phyloP scores from a whole-genome alignment of 2,329 filamentous ascomycete species.

The Fusarium sp. region DNA sequence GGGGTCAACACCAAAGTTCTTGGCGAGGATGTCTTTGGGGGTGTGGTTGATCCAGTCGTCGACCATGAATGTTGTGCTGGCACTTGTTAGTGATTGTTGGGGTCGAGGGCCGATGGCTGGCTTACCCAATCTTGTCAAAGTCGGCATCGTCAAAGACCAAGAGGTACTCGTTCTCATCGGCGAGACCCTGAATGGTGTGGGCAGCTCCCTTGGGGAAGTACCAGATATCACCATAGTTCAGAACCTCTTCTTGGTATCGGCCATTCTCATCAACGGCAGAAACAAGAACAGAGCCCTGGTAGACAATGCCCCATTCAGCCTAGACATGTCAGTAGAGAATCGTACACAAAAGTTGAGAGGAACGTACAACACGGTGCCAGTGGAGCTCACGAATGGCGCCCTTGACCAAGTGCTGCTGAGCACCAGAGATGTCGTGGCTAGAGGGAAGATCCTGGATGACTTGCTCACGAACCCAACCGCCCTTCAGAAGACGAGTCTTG shows the following conservation, averaged over 20 bases:
- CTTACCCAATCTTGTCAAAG: constrained; percentile 71
- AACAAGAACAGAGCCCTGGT: constrained; percentile 66
- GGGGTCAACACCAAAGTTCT: constrained; percentile 74
- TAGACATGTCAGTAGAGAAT: constrained; percentile 39
- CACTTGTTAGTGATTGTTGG: background rate
- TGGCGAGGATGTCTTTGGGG: constrained; percentile 70
- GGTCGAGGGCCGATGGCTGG: background rate
- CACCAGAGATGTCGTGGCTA: constrained; percentile 74
- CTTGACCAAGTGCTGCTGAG: constrained; percentile 76
- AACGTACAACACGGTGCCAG: constrained; percentile 73
- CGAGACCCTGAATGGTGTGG: constrained; percentile 73
- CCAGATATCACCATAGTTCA: constrained; percentile 74
- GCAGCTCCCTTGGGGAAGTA: constrained; percentile 76
- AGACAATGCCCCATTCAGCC: constrained; percentile 77
- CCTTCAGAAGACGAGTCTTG: constrained; percentile 70
- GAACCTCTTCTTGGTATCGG: constrained; percentile 64
- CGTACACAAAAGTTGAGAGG: accelerated
- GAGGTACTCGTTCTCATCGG: constrained; percentile 75
- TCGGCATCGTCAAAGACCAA: constrained; percentile 75
- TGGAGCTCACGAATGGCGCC: constrained; percentile 75
- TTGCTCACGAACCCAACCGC: constrained; percentile 76
- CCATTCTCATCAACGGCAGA: constrained; percentile 74
- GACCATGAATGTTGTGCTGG: constrained; percentile 76
- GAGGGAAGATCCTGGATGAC: constrained; percentile 74
- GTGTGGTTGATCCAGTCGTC: constrained; percentile 79